A percentile compares a stretch with the other conserved stretches of the same genome.
phyloP scores from a whole-genome alignment of 73 alveolate genomes.

The Loxodes magnus region DNA sequence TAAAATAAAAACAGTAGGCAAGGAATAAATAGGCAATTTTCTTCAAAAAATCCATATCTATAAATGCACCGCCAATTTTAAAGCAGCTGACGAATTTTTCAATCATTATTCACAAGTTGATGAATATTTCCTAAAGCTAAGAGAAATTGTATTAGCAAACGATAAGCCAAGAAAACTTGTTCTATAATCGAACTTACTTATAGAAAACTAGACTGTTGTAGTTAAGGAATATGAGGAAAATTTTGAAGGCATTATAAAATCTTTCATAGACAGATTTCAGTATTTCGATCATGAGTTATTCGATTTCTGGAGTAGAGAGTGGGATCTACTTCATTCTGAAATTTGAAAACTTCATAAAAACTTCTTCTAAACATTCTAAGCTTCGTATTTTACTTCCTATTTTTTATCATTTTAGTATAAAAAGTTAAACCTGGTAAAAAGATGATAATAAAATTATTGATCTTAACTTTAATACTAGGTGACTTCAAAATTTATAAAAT shows the following conservation, averaged over 20 bases:
- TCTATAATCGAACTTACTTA: constrained; percentile 11
- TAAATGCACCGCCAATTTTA: constrained; percentile 24
- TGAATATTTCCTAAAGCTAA: constrained; percentile 14
- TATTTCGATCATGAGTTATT: not conserved
- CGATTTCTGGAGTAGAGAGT: constrained; percentile 2
- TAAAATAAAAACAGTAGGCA: constrained; percentile 50
- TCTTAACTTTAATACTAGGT: too few relatives aligned
- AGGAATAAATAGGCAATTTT: constrained; percentile 39
- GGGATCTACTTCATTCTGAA: too few relatives aligned
- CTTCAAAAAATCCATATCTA: constrained; percentile 16
- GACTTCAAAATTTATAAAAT: too few relatives aligned
- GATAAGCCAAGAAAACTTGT: constrained; percentile 24
- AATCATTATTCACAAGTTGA: constrained; percentile 21
- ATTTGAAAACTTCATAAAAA: too few relatives aligned
- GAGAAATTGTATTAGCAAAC: constrained; percentile 24
- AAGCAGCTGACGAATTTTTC: constrained; percentile 20
- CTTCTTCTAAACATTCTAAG: too few relatives aligned
- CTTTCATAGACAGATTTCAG: constrained; percentile 47
- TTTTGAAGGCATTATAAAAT: constrained; percentile 54
- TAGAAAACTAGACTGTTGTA: constrained; percentile 12
- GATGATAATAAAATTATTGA: too few relatives aligned
- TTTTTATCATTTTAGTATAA: too few relatives aligned
- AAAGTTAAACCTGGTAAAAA: too few relatives aligned
- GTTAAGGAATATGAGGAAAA: constrained; percentile 24
- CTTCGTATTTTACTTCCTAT: too few relatives aligned